Evolutionary conservation across 805 yeast genomes (phyloP), one percentile per base, ranked within the genome.

Genomic region (Candida ovalis): DNA sequence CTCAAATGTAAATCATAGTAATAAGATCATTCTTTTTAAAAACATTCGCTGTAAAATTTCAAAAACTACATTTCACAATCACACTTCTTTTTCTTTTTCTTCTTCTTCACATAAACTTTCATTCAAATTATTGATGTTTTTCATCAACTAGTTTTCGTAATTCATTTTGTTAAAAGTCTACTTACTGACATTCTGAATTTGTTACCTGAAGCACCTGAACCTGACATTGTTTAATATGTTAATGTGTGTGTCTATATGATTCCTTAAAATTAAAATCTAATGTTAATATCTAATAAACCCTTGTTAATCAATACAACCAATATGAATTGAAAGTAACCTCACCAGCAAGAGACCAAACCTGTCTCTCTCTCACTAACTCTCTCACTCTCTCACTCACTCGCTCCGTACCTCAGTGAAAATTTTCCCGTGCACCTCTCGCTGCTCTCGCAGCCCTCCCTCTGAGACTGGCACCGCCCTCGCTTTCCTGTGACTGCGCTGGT

Each of bases 161-260:
- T n/a, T n/a, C 22, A 19, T 10, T 9, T 28, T 28, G 5, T 40
- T 13, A 2, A 42, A 30, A 12, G 27, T 32, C 21, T 58, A 87
- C 96, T 77, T 88, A 88, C 96, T 77, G 99, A 90, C 88, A 92
- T 89, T 81, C 97, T 90, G 89, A 86, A 94, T 84, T 92, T 92
- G 86, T 90, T 94, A 84, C 99, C 97, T 77, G 96, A 88, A 81
- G 96, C 94, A 83, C 96, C 95, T 75, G 87, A 82, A 73, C 87
- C 86, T 72, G 90, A 84, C 92, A 86, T 86, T 75, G n/a, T 70
- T 77, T 43, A 36, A 38, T 43, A 35, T 35, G 12, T 51, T n/a
- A n/a, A 48, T 49, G 24, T 45, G 38, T 42, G 44, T 47, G 50
- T 45, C n/a, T n/a, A n/a, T n/a, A 37, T 37, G 45, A 45, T 39